phyloP scores from a whole-genome alignment of 2,329 filamentous ascomycete genomes.

The Diaporthe citri region DNA sequence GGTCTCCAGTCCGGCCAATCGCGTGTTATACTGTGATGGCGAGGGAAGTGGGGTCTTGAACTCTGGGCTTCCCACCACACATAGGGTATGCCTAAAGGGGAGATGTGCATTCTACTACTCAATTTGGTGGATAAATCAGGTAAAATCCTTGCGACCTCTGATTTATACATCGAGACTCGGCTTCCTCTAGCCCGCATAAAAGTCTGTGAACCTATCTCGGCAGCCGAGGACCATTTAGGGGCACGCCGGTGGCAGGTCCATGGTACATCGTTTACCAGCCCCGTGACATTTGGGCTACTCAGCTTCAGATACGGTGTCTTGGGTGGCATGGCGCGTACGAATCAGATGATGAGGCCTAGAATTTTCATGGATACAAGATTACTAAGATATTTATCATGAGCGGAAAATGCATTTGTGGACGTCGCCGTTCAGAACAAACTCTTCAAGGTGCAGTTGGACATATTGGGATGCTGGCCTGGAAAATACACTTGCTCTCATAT shows the following conservation, averaged over 20 bases:
- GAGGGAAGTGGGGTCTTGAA: conserved; percentile 6
- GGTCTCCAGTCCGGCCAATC: conserved; percentile 16
- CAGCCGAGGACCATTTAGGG: background rate
- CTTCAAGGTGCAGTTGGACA: background rate
- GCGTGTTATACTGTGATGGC: conserved; percentile 13
- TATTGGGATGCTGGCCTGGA: background rate
- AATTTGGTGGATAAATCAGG: background rate
- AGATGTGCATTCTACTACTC: background rate
- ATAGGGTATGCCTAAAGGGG: background rate
- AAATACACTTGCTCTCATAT: background rate
- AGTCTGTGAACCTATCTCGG: background rate
- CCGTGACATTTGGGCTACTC: background rate
- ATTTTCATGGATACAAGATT: background rate
- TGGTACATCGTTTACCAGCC: background rate
- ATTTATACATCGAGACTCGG: background rate
- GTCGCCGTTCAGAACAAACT: background rate
- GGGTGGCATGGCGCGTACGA: fast-evolving
- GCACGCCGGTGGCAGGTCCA: background rate
- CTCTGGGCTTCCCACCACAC: no score
- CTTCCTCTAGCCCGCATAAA: background rate
- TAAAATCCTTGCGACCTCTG: background rate
- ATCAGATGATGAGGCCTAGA: background rate
- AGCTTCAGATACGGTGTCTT: background rate
- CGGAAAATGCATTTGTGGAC: background rate
- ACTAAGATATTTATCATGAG: background rate